Conservation (phyloP, 1,284 basidiomycete genomes). For the Puccinia coronata region DNA sequence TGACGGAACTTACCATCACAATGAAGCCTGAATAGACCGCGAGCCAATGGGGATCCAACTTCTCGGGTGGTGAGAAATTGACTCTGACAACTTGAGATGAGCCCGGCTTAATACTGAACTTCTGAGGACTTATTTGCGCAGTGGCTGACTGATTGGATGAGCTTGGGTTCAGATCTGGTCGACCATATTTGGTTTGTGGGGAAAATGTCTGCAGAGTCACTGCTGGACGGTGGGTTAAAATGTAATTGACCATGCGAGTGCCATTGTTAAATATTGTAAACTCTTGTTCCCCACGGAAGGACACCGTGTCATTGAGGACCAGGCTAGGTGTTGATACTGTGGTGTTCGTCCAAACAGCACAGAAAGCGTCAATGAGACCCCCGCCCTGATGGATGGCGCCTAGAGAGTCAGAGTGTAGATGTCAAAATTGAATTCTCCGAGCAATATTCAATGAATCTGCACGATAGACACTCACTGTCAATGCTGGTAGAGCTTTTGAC, state of each 20-base stretch:
- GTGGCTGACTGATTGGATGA: not conserved
- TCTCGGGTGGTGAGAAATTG: conserved; percentile 12
- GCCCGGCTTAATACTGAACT: conserved; percentile 10
- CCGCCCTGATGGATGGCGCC: conserved; percentile 48
- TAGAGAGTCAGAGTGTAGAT: not conserved
- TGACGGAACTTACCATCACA: conserved; percentile 23
- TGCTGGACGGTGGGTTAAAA: conserved; percentile 25
- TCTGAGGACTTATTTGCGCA: not conserved
- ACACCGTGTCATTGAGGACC: too few species aligned
- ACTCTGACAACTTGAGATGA: not conserved
- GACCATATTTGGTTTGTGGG: not conserved
- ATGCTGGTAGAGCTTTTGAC: too few species aligned
- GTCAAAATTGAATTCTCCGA: not conserved
- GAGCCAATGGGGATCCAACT: not conserved
- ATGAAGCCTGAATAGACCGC: conserved; percentile 44
- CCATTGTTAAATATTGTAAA: conserved; percentile 6
- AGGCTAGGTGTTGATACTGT: too few species aligned
- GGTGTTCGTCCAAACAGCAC: too few species aligned
- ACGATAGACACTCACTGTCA: not conserved
- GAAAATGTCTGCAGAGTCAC: not conserved
- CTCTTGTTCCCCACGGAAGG: conserved; percentile 21
- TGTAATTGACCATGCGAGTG: not conserved
- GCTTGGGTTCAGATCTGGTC: not conserved
- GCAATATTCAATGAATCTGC: too few species aligned
- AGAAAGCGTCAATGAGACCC: too few species aligned